Evolutionary conservation across 768 basidiomycete species (phyloP).

Genomic region (Pleurotus salmoneostramineus): DNA sequence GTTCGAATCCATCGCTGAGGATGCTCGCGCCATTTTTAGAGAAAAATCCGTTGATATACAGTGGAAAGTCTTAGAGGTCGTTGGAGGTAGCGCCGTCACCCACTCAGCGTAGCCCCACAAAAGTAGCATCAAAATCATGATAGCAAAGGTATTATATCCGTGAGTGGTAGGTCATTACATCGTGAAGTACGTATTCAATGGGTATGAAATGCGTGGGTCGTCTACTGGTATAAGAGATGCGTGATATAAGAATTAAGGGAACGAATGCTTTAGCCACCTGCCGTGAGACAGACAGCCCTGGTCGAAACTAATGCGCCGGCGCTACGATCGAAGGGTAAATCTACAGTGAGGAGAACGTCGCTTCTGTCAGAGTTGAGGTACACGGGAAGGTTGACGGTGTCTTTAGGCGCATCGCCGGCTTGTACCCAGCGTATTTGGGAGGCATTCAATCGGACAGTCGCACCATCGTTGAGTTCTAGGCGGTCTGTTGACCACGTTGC

Average conservation of each 20-base stretch:
- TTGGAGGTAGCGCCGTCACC: conserved; percentile 35
- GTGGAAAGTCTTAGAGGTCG: conserved; percentile 82
- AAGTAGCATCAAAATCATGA: neutral
- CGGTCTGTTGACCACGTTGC: conserved; percentile 69
- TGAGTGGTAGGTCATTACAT: neutral
- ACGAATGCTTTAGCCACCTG: conserved; percentile 47
- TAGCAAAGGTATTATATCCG: neutral
- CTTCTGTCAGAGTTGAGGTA: conserved; percentile 89
- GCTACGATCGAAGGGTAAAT: conserved; percentile 70
- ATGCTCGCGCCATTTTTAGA: conserved; percentile 72
- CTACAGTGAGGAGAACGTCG: conserved; percentile 88
- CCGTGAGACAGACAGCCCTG: conserved; percentile 88
- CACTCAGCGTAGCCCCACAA: neutral
- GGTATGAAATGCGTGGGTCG: conserved; percentile 1
- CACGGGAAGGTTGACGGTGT: conserved; percentile 75
- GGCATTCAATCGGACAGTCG: conserved; percentile 70
- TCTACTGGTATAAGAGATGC: neutral
- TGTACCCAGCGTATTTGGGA: conserved; percentile 91
- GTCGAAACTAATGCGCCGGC: conserved; percentile 74
- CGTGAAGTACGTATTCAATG: neutral
- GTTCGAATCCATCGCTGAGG: conserved; percentile 83
- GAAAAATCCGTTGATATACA: conserved; percentile 75
- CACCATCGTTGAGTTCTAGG: conserved; percentile 82
- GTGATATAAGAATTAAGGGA: neutral
- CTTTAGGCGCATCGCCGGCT: conserved; percentile 32